These are phyloP conservation scores for Talaromyces sp. DNA, from an alignment of 2,329 filamentous ascomycete genomes.

Conservation along the genomic window DNA sequence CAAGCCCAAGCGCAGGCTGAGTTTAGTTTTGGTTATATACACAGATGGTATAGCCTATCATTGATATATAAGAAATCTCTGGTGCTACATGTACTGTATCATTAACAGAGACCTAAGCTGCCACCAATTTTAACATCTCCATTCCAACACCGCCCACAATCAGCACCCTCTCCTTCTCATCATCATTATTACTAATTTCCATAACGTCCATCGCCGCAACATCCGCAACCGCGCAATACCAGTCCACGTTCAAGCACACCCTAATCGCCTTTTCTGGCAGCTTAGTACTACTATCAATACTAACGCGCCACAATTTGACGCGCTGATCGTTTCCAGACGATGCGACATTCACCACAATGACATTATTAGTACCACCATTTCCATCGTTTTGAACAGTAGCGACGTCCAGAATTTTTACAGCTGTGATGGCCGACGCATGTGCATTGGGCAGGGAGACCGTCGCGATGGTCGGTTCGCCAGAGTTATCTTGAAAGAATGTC, in stretches of 20 bases:
- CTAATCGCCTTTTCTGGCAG: slow-evolving; percentile 14
- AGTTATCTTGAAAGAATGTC: slow-evolving; percentile 28
- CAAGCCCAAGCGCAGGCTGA: too few species aligned
- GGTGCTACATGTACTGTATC: too few species aligned
- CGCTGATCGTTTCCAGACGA: slow-evolving; percentile 43
- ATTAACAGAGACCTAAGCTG: background rate
- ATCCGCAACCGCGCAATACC: slow-evolving; percentile 50
- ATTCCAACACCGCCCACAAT: slow-evolving; percentile 47
- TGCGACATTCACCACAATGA: slow-evolving; percentile 21
- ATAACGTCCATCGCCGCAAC: slow-evolving; percentile 45
- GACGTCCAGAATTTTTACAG: slow-evolving; percentile 26
- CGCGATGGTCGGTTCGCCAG: slow-evolving; percentile 15
- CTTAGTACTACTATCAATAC: slow-evolving; percentile 20
- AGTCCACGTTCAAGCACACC: slow-evolving; percentile 22
- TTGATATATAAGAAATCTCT: too few species aligned
- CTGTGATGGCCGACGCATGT: slow-evolving; percentile 41
- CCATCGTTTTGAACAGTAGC: background rate
- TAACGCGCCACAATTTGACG: slow-evolving; percentile 39
- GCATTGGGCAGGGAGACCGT: slow-evolving; percentile 36
- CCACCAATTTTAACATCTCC: slow-evolving; percentile 32
- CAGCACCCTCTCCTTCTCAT: slow-evolving; percentile 15
- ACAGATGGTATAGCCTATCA: too few species aligned
- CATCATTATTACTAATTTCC: background rate
- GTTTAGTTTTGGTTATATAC: too few species aligned
- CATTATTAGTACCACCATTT: background rate